Evolutionary conservation across 2,329 filamentous ascomycete genomes (phyloP), one percentile per base, ranked within the genome.

Genomic region (Colletotrichum sp.): DNA sequence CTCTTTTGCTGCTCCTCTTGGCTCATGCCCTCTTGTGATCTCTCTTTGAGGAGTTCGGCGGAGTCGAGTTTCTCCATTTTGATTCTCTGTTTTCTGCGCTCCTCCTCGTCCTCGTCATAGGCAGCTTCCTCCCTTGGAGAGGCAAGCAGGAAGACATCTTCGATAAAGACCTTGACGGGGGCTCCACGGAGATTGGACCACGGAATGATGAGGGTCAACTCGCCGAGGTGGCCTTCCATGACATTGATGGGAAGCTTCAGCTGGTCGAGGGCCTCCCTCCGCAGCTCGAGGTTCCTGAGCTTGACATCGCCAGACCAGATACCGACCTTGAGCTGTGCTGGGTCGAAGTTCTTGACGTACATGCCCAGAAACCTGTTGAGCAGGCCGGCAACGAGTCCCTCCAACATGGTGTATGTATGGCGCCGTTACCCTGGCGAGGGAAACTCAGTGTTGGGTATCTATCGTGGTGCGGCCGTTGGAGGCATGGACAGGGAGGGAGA

Each of bases 321-420:
- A 78, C 98, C 97, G 78, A 99, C 96, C 84, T 99, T 99, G 79
- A 99, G 91, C 88, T 99, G 97, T 82, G 95, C 94, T 71, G 97
- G 95, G 86, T 99, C 97, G 84, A 99, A 99, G 87, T 99, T 99
- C 91, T 98, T 96, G 86, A 99, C 96, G 86, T 99, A 99, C 94
- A 99, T 98, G 90, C 97, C 98, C 92, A 99, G 88, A 87, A 99
- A 99, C 89, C 98, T 95, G 89, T 99, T 99, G 81, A 99, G 93
- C 89, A 99, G 90, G 87, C 96, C 98, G 81, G 97, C 96, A 79
- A 99, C 97, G 81, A 99, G 91, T 80, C 96, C 95, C 91, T 99
- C 97, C 88, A 99, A 92, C 97, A 99, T 99, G 82, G 84, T 90
- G 90, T 87, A 85, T 84, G 85, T 81, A 80, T 85, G 83, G 84